Evolutionary conservation across 345 rosid species (phyloP).

Genomic region (Hypericum androsaemum): DNA sequence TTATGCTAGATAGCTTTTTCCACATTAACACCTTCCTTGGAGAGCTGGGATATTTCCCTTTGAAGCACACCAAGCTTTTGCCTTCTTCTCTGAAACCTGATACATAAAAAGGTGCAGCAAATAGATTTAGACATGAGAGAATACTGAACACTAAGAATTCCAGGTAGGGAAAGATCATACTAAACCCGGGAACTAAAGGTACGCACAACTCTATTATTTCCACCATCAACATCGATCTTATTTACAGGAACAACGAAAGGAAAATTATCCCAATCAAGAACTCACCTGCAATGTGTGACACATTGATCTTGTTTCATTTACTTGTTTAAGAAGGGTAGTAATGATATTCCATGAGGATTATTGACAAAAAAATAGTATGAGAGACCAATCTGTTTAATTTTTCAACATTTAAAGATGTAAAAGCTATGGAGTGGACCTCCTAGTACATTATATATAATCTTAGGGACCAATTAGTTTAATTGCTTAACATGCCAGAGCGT

Average conservation of each 20-base stretch:
- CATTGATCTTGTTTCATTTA: too few relatives aligned
- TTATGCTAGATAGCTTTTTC: conserved; percentile 95
- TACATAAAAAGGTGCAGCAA: neutral
- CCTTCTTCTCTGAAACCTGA: conserved; percentile 94
- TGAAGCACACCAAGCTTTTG: conserved; percentile 94
- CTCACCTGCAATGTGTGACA: conserved; percentile 17
- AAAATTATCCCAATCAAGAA: conserved; percentile 30
- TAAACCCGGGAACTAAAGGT: conserved; percentile 11
- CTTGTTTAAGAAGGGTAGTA: too few relatives aligned
- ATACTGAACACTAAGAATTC: conserved; percentile 20
- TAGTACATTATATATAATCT: too few relatives aligned
- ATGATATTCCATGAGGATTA: too few relatives aligned
- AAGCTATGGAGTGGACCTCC: too few relatives aligned
- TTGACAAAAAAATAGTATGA: too few relatives aligned
- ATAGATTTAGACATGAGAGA: conserved; percentile 16
- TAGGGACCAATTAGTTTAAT: too few relatives aligned
- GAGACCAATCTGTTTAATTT: too few relatives aligned
- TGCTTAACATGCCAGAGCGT: too few relatives aligned
- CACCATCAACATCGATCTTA: conserved; percentile 28
- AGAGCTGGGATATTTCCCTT: conserved; percentile 97
- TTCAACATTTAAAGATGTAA: too few relatives aligned
- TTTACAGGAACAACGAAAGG: conserved; percentile 32
- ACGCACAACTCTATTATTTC: conserved; percentile 28
- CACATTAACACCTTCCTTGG: conserved; percentile 91
- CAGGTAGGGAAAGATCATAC: conserved; percentile 20